phyloP scores from a whole-genome alignment of 2,329 filamentous ascomycete genomes.

The Hymenoscyphus linearis region DNA sequence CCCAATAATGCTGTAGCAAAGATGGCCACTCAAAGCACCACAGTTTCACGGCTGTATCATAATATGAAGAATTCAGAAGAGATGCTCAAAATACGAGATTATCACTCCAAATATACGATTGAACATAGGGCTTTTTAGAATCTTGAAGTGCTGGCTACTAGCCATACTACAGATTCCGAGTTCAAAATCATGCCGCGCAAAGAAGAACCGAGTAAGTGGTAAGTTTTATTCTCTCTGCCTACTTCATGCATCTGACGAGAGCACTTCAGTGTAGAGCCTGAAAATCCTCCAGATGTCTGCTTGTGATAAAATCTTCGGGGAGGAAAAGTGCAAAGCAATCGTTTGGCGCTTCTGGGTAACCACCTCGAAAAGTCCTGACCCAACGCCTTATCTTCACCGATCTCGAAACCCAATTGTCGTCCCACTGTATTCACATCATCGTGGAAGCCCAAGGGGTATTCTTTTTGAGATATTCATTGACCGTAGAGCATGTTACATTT shows the following conservation, averaged over 20 bases:
- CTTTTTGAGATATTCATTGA: slow-evolving; percentile 29
- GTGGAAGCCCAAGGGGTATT: background rate
- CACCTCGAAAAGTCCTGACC: background rate
- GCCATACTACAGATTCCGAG: background rate
- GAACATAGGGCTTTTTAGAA: background rate
- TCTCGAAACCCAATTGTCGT: background rate
- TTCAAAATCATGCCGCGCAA: background rate
- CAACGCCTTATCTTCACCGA: slow-evolving; percentile 4
- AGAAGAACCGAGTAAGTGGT: background rate
- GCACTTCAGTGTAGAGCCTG: background rate
- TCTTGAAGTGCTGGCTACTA: background rate
- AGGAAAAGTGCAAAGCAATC: background rate
- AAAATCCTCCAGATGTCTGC: background rate
- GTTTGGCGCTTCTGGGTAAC: background rate
- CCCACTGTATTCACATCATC: background rate
- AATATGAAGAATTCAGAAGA: background rate
- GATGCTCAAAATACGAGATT: background rate
- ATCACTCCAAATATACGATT: background rate
- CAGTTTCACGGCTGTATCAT: background rate
- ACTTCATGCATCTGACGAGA: background rate
- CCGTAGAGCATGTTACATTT: slow-evolving; percentile 32
- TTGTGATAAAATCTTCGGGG: background rate
- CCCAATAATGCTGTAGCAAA: background rate
- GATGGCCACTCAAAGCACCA: background rate
- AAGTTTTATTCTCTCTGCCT: background rate